These are phyloP conservation scores for Mycena albidolilacea DNA, from an alignment of 768 basidiomycete genomes.

Conservation along the genomic window DNA sequence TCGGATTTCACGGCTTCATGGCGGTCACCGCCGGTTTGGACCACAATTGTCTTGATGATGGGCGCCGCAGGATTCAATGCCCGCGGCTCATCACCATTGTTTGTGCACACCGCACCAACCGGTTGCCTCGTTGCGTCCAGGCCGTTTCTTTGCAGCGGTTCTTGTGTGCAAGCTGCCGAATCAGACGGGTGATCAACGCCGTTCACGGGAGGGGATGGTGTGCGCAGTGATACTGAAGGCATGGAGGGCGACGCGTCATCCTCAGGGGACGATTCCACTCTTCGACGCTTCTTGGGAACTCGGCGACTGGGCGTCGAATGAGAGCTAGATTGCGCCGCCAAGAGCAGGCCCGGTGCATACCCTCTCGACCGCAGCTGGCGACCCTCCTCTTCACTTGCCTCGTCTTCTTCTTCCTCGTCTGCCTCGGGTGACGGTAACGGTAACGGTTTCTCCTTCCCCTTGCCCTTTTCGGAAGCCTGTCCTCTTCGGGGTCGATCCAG, in stretches of 20 bases:
- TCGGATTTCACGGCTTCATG: slow-evolving; percentile 64
- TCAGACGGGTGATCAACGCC: slow-evolving; percentile 20
- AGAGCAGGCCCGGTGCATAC: slow-evolving; percentile 25
- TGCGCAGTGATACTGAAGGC: slow-evolving; percentile 25
- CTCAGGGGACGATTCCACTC: slow-evolving; percentile 58
- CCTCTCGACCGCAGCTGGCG: slow-evolving; percentile 33
- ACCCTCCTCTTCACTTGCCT: slow-evolving; percentile 7
- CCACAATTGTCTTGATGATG: slow-evolving; percentile 42
- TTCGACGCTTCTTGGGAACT: slow-evolving; percentile 59
- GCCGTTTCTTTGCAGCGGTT: slow-evolving; percentile 12
- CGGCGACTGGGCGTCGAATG: slow-evolving; percentile 36
- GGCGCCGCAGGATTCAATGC: slow-evolving; percentile 26
- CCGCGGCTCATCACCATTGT: slow-evolving; percentile 10
- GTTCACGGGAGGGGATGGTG: slow-evolving; percentile 15
- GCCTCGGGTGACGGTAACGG: slow-evolving; percentile 8
- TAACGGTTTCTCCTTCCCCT: slow-evolving; percentile 38
- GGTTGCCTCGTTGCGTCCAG: slow-evolving; percentile 30
- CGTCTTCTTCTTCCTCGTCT: slow-evolving; percentile 31
- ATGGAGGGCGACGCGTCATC: slow-evolving; percentile 24
- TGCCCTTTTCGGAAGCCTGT: slow-evolving; percentile 33
- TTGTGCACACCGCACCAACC: slow-evolving; percentile 27
- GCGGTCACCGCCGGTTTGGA: slow-evolving; percentile 34
- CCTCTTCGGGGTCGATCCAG: slow-evolving; percentile 13
- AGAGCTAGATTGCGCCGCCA: background rate
- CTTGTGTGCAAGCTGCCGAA: slow-evolving; percentile 28